A percentile compares a stretch with the other conserved stretches of the same genome.
Conservation (phyloP, 805 yeast species). For the Diddensiella caesifluorescens region DNA sequence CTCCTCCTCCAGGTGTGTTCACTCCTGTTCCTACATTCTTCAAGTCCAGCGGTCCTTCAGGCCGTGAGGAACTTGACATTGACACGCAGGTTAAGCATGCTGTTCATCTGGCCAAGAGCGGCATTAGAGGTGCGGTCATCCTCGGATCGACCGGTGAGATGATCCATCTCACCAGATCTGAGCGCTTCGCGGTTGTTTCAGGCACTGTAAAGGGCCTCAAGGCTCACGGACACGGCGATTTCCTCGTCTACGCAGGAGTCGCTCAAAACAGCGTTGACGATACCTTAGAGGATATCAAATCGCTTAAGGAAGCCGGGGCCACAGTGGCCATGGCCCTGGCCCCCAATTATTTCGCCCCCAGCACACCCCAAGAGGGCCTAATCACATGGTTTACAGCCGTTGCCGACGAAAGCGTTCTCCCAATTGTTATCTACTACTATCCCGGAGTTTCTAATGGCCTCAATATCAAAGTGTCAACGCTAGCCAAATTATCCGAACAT, state of each 20-base stretch:
- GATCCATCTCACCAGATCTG: conserved; percentile 44
- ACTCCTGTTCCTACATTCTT: conserved; percentile 53
- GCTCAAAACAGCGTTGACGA: conserved; percentile 44
- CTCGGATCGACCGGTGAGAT: conserved; percentile 56
- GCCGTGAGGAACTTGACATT: conserved; percentile 36
- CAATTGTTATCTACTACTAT: conserved; percentile 43
- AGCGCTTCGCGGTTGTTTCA: conserved; percentile 33
- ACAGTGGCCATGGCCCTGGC: conserved; percentile 35
- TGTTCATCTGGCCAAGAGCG: conserved; percentile 38
- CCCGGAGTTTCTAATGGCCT: conserved; percentile 48
- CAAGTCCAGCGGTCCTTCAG: conserved; percentile 35
- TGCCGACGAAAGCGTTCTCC: conserved; percentile 41
- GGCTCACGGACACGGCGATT: conserved; percentile 35
- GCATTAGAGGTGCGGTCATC: conserved; percentile 45
- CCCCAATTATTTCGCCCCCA: conserved; percentile 45
- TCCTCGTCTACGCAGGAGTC: conserved; percentile 45
- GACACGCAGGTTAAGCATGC: conserved; percentile 45
- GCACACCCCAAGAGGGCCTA: conserved; percentile 42
- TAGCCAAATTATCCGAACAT: conserved; percentile 40
- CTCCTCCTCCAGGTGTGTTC: conserved; percentile 36
- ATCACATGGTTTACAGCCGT: conserved; percentile 41
- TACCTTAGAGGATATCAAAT: conserved; percentile 34
- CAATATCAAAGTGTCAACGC: conserved; percentile 36
- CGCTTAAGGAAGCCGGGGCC: conserved; percentile 29
- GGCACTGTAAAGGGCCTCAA: conserved; percentile 33